Percentiles rank a stretch among this genome's conserved stretches.
Conservation (phyloP, 805 yeast genomes). For the Candida sphagnicola region DNA sequence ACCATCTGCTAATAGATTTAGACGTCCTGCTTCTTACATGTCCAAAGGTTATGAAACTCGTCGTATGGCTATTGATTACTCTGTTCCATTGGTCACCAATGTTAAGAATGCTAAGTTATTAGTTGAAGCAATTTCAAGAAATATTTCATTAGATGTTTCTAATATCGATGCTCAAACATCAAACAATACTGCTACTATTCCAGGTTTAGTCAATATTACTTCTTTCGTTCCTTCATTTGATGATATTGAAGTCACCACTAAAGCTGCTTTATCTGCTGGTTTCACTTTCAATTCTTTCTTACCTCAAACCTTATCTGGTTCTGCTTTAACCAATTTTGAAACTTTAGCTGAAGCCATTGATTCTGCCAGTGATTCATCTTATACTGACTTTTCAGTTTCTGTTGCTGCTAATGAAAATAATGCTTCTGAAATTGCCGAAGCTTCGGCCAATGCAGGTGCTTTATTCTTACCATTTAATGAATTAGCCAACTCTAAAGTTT, state of each 20-base stretch:
- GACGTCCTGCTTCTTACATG: conserved; percentile 98
- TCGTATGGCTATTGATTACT: conserved; percentile 99
- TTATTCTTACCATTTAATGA: conserved; percentile 79
- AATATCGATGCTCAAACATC: conserved; percentile 88
- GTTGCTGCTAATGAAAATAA: conserved; percentile 80
- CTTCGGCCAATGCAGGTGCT: conserved; percentile 67
- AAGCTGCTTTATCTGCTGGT: conserved; percentile 75
- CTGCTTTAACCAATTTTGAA: conserved; percentile 59
- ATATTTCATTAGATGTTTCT: conserved; percentile 61
- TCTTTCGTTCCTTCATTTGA: conserved; percentile 71
- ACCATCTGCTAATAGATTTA: conserved; percentile 95
- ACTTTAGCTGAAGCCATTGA: conserved; percentile 64
- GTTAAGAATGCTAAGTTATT: conserved; percentile 95
- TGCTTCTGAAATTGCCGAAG: conserved; percentile 55
- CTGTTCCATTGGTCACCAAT: conserved; percentile 95
- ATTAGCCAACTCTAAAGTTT: conserved; percentile 62
- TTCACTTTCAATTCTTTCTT: conserved; percentile 81
- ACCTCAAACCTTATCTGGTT: conserved; percentile 66
- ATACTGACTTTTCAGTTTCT: conserved; percentile 77
- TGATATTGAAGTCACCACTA: conserved; percentile 66
- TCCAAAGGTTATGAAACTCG: conserved; percentile 97
- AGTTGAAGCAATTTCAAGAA: conserved; percentile 87
- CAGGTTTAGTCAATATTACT: conserved; percentile 82
- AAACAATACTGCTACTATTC: conserved; percentile 74
- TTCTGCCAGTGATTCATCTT: conserved; percentile 54